phyloP scores from a whole-genome alignment of 495 filamentous ascomycete species.

The Aspergillus bertholletiae region DNA sequence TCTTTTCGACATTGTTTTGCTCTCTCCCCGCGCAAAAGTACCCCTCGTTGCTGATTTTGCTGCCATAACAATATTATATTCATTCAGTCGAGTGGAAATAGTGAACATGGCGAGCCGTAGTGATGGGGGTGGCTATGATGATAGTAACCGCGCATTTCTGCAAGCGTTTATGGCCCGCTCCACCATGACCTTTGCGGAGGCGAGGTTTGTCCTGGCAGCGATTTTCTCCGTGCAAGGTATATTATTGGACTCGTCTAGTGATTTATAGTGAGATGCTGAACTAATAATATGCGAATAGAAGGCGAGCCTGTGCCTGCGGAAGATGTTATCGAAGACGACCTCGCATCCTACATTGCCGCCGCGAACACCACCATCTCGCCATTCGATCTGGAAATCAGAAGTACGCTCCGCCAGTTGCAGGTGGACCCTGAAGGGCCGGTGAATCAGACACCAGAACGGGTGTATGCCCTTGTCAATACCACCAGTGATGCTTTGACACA shows the following conservation, averaged over 20 bases:
- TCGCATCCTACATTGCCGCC: slow-evolving; percentile 63
- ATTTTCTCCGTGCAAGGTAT: slow-evolving; percentile 61
- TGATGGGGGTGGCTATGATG: slow-evolving; percentile 38
- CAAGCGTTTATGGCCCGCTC: slow-evolving; percentile 83
- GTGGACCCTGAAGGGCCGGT: slow-evolving; percentile 10
- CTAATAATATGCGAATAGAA: slow-evolving; percentile 24
- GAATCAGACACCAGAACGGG: slow-evolving; percentile 25
- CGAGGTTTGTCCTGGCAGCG: slow-evolving; percentile 67
- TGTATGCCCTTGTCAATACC: slow-evolving; percentile 84
- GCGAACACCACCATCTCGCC: slow-evolving; percentile 69
- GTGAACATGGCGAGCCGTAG: background rate
- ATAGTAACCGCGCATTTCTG: slow-evolving; percentile 86
- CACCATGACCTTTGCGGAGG: slow-evolving; percentile 69
- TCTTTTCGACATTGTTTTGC: background rate
- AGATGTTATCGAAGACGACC: slow-evolving; percentile 64
- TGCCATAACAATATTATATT: background rate
- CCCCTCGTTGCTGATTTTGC: background rate
- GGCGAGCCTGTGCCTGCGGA: slow-evolving; percentile 40
- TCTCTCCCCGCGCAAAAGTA: background rate
- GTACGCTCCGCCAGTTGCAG: slow-evolving; percentile 57
- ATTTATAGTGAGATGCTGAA: background rate
- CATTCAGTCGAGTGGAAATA: background rate
- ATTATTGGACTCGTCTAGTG: background rate
- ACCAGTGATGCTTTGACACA: slow-evolving; percentile 80
- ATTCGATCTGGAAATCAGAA: slow-evolving; percentile 85